A percentile compares a stretch with the other conserved stretches of the same genome.
Evolutionary conservation across 2,329 filamentous ascomycete genomes (phyloP).

Genomic region (Lasiodiplodia citricola): DNA sequence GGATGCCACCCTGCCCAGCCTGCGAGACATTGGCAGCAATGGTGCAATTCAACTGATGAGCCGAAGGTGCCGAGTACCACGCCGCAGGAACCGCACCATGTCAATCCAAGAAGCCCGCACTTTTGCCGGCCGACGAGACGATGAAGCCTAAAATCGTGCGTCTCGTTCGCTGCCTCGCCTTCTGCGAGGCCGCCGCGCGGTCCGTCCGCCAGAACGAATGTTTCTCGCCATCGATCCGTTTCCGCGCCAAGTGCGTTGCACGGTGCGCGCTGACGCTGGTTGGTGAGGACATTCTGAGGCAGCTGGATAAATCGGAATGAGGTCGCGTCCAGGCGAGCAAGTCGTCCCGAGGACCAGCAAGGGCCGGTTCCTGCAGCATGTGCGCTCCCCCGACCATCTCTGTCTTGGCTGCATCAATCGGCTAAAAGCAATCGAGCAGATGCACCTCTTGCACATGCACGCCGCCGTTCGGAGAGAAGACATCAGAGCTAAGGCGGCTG

Average conservation of each 20-base stretch:
- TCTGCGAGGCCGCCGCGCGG: slow-evolving; percentile 7
- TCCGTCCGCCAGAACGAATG: slow-evolving; percentile 3
- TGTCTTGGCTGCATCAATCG: background rate
- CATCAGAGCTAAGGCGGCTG: background rate
- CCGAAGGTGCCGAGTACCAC: slow-evolving; percentile 19
- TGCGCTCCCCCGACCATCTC: background rate
- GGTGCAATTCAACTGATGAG: background rate
- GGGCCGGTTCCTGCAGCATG: slow-evolving; percentile 20
- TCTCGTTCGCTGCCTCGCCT: slow-evolving; percentile 12
- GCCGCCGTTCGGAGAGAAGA: background rate
- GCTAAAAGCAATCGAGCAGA: slow-evolving; percentile 7
- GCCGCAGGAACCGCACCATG: slow-evolving; percentile 2
- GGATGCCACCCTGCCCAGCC: slow-evolving; percentile 7
- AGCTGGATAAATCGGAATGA: slow-evolving; percentile 12
- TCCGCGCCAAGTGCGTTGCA: background rate
- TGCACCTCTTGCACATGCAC: slow-evolving; percentile 12
- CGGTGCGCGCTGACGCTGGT: background rate
- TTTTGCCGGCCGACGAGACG: background rate
- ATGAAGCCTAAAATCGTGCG: background rate
- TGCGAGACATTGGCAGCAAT: slow-evolving; percentile 21
- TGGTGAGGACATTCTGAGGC: background rate
- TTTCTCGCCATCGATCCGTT: background rate
- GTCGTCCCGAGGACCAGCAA: slow-evolving; percentile 11
- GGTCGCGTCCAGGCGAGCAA: slow-evolving; percentile 7
- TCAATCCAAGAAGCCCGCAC: background rate